Base-by-base conservation (phyloP, 2,329 filamentous ascomycete species). In the Neophaeococcomyces aloes region DNA sequence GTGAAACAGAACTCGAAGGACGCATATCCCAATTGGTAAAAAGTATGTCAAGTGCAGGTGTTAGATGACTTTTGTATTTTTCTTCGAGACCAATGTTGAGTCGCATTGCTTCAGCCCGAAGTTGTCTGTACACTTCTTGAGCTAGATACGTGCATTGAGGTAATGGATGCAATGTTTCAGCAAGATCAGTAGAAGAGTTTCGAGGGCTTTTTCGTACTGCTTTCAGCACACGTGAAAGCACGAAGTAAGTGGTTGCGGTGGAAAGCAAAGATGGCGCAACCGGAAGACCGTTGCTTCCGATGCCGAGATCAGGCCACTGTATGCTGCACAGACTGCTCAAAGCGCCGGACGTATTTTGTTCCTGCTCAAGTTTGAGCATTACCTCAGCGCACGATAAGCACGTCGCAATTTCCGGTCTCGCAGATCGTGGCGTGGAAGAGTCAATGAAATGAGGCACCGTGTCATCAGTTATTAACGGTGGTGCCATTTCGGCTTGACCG, bases 311-410 rank as follows among this genome's bases (percentile, higher is more conserved):
- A 31, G 41, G 33, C 41, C 33, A 37, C 27, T 29, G 17, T 13
- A 42, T 29, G 13, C 23, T 34, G 57, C 57, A 18, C 61, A 61
- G 25, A 57, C 62, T 3, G 55, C 61, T 15, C 56, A 59, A 19
- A 62, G 52, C 36, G 63, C 42, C 45, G 11, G 46, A 21, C 14
- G 42, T 14, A 35, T 51, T 44, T 6, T 48, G 61, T 37, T 66
- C 63, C 10, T 62, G 59, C 31, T 68, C 65, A 1, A 71, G 59
- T 7, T 78, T 67, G 3, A 69, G 66, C 1, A 75, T 68, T 45
- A 76, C 74, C 60, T 78, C 78, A 8, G 75, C 75, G 33, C 78
- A 67, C 5, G 74, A 75, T 30, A 79, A 68, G 3, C 75, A 72
- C 41, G 72, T 72, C 41, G 66, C 66, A 8, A 79, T 70, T 47